A percentile compares a stretch with the other conserved stretches of the same genome.
Conservation (phyloP, 768 basidiomycete species). For the Neoboletus brunneissimus region DNA sequence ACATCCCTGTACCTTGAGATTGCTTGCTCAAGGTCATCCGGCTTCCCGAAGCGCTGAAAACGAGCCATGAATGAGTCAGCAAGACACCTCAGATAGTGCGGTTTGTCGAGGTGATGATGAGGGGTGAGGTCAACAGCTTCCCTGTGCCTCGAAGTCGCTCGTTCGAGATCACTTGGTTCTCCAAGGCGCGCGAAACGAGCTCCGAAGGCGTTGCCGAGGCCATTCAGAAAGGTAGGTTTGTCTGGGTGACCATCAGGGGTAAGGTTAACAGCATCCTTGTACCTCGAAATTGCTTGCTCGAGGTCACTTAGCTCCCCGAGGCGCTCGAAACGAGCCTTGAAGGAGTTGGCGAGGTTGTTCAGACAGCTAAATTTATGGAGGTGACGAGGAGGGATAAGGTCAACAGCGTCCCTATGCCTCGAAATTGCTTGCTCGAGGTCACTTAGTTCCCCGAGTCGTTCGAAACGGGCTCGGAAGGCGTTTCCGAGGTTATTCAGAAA, state of each 20-base stretch:
- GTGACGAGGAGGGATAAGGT: neutral
- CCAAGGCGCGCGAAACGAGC: neutral
- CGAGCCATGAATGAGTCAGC: neutral
- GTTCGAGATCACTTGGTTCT: neutral
- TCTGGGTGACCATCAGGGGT: neutral
- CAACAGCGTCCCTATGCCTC: neutral
- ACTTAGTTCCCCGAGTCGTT: neutral
- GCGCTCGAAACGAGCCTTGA: neutral
- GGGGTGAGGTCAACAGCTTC: neutral
- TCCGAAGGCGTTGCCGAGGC: neutral
- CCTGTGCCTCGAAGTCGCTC: neutral
- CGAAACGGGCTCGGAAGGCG: neutral
- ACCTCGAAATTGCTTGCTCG: neutral
- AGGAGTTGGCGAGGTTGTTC: neutral
- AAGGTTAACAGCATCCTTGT: neutral
- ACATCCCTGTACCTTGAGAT: neutral
- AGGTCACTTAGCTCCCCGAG: neutral
- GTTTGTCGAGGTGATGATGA: neutral
- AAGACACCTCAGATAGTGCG: neutral
- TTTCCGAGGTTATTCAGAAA: neutral
- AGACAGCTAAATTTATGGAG: neutral
- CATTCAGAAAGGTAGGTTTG: neutral
- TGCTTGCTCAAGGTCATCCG: neutral
- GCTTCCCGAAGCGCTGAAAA: neutral
- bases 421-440: conserved; percentile 2